Conservation (phyloP, 2,329 filamentous ascomycete species). For the Diaporthe vexans region DNA sequence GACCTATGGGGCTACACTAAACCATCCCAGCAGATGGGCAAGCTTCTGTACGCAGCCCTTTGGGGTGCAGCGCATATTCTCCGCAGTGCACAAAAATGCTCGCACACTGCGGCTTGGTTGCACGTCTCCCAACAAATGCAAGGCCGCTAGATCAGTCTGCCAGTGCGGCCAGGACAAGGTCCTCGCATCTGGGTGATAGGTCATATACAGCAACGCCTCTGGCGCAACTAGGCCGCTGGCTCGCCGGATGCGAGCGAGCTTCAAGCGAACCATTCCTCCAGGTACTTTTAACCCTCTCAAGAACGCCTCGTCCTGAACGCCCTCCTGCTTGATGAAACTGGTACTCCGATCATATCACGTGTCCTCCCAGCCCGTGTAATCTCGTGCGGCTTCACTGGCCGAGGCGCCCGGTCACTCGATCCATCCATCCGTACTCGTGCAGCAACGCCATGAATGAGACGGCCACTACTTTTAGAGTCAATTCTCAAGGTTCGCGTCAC, state of each 20-base stretch:
- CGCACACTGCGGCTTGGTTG: slow-evolving; percentile 1
- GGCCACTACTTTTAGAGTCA: not conserved
- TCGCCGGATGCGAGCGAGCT: not conserved
- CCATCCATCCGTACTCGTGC: not conserved
- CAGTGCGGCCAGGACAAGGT: not conserved
- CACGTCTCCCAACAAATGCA: slow-evolving; percentile 16
- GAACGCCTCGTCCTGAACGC: slow-evolving; percentile 35
- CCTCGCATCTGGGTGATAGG: slow-evolving; percentile 9
- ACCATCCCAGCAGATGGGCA: not conserved
- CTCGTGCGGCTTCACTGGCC: not conserved
- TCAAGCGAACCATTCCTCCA: not conserved
- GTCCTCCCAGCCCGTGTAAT: not conserved
- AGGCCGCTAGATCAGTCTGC: not conserved
- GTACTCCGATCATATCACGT: not conserved
- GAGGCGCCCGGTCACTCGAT: not conserved
- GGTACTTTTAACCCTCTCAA: slow-evolving; percentile 5
- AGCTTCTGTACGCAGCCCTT: slow-evolving; percentile 11
- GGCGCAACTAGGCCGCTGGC: not conserved
- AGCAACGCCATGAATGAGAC: not conserved
- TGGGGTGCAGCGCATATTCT: slow-evolving; percentile 15
- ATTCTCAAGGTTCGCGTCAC: not conserved
- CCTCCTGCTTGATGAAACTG: not conserved
- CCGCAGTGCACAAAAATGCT: slow-evolving; percentile 20
- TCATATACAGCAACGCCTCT: not conserved
- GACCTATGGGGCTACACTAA: not conserved